Evolutionary conservation across 805 yeast species (phyloP).

Genomic region (Zygotorulaspora florentina): DNA sequence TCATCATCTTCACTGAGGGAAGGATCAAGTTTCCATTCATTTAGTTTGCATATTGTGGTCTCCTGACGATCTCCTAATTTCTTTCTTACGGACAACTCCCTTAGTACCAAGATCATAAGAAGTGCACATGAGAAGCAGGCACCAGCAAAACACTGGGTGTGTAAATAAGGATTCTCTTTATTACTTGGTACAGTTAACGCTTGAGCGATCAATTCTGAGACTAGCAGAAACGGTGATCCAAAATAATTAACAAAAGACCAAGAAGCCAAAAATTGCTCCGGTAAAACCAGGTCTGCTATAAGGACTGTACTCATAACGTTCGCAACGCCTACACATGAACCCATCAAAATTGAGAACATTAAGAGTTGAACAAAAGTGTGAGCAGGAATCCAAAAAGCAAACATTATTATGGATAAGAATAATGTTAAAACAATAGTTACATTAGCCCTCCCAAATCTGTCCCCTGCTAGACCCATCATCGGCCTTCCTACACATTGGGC

Average conservation of each 20-base stretch:
- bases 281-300: slow-evolving; percentile 40
- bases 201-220: slow-evolving; percentile 54
- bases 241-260: slow-evolving; percentile 36
- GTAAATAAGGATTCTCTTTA: slow-evolving; percentile 44
- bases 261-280: slow-evolving; percentile 37
- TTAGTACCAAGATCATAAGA: slow-evolving; percentile 41
- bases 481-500: slow-evolving; percentile 51
- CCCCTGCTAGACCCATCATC: slow-evolving; percentile 43
- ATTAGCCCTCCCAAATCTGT: slow-evolving; percentile 45
- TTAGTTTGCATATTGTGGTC: slow-evolving; percentile 7
- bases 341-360: slow-evolving; percentile 41
- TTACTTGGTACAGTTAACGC: slow-evolving; percentile 37
- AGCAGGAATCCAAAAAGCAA: slow-evolving; percentile 48
- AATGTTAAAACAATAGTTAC: slow-evolving; percentile 38
- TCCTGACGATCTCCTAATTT: slow-evolving; percentile 28
- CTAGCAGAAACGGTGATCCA: slow-evolving; percentile 37
- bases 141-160: slow-evolving; percentile 61
- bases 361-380: slow-evolving; percentile 39
- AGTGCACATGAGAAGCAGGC: slow-evolving; percentile 42
- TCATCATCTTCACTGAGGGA: slow-evolving; percentile 4
- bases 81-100: slow-evolving; percentile 50
- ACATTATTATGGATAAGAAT: slow-evolving; percentile 38
- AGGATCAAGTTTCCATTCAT: slow-evolving; percentile 10
- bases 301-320: slow-evolving; percentile 41
- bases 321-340: slow-evolving; percentile 45